Evolutionary conservation across 202 grass and related monocot species (phyloP), one percentile per base, ranked within the genome.

Genomic region (Schoenoplectus tabernaemontani): DNA sequence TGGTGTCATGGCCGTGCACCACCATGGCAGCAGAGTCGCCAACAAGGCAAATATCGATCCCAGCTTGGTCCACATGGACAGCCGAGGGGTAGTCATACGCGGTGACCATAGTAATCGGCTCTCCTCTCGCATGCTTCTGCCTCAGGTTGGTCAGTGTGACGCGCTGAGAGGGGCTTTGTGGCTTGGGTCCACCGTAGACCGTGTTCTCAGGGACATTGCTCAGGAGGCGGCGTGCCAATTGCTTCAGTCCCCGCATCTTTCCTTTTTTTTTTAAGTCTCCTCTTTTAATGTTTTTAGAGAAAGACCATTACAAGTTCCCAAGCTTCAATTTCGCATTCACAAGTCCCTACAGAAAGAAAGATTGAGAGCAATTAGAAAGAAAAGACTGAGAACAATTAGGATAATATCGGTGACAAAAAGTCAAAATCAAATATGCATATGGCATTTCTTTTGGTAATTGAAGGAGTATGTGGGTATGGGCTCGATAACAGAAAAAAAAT

Each of bases 21-120:
- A 97, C 95, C 95, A 97, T 97, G 84, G 94, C 91, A 43, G 94
- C 94, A 42, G 94, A 97, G 80, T 97, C 94, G 15, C 94, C 94
- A 34, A 97, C 91, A 34, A 97, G 91, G 77, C 89, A 91, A 28
- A 97, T 67, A 81, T 97, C 91, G 78, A 97, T 86, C 34, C 89
- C 89, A 5, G 94, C 91, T 22, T 84, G 87, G 89, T 93, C 91
- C 24, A 97, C 86, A 82, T 97, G 94, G 32, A 91, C 91, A 13
- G 91, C 94, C 17, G 91, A 97, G 30, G 94, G 94, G 84, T 97
- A 97, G 84, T 97, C 94, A 82, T 97, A 97, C 62, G 94, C 94
- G 66, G 91, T 97, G 84, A 97, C 89, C 83, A 97, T 85, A 57
- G 94, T 92, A 82, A 97, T 93, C 82, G 89, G 85, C 64, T 92